Base-by-base conservation (phyloP, 139 green algal genomes). In the Coelastrella sp. region DNA sequence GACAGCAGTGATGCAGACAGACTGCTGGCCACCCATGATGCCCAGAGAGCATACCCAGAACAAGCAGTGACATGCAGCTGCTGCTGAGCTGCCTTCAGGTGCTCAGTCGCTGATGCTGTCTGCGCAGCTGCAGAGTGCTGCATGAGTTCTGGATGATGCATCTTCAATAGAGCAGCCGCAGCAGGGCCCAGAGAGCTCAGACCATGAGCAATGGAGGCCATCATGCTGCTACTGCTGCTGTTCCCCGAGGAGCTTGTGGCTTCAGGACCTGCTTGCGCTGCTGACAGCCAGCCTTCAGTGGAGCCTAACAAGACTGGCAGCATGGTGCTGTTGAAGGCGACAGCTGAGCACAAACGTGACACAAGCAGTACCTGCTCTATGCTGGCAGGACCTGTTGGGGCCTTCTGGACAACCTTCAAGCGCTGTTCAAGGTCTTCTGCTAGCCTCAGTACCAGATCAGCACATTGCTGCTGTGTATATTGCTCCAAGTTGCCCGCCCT, bases 311-410 rank as follows among this genome's bases (percentile, higher is more conserved):
- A 59, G 6, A 89, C 40, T 3, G 67, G 85, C 59, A 93, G 71
- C 35, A 77, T 69, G 15, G 37, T 17, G 45, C 73, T 88, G 59
- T 88, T 74, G 7, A 40, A 66, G 38, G 34, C 80, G 2, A 93
- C 64, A 7, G 79, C 88, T 4, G 77, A 80, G 50, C 85, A 88
- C 41, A 93, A 84, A 21, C 88, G 81, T 17, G 88, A 92, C 5
- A 96, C 23, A 27, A 96, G 68, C 51, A 98, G 85, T 83, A 91
- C 85, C 86, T 93, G 87, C 45, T 77, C 63, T 25, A 85, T 34
- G 4, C 57, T 64, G 5, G 64, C 9, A 8, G 87, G 76, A 23
- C 89, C 88, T 25, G 62, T 37, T 21, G 40, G 35, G 2, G 62
- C 74, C 4, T 30, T 9, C 6, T 72, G 76, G 43, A 92, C 41